A percentile compares a stretch with the other conserved stretches of the same genome.
Evolutionary conservation across 768 basidiomycete genomes (phyloP).

Genomic region (Pleurotus tuoliensis): DNA sequence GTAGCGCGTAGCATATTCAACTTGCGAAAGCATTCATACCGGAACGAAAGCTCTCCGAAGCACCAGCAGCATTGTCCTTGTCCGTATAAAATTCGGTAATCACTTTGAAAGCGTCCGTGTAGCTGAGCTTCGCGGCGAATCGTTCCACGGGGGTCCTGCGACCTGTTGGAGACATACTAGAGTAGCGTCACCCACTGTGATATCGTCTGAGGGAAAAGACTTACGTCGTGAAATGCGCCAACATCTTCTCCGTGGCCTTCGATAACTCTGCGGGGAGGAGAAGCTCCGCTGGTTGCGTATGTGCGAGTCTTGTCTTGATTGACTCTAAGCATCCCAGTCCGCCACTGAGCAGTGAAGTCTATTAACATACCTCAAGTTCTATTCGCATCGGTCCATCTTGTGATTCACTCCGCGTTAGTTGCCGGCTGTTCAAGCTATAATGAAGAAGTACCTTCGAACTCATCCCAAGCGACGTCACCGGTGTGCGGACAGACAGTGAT

Average conservation of each 20-base stretch:
- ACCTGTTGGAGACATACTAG: constrained; percentile 33
- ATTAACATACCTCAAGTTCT: constrained; percentile 69
- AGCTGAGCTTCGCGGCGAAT: constrained; percentile 49
- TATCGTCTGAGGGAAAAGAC: not conserved
- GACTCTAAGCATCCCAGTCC: not conserved
- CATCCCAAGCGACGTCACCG: constrained; percentile 92
- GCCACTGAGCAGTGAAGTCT: not conserved
- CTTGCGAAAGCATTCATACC: constrained; percentile 27
- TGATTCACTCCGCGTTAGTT: too few relatives aligned
- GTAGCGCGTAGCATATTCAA: not conserved
- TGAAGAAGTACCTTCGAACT: constrained; percentile 66
- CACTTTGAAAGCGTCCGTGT: constrained; percentile 65
- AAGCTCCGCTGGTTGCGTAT: constrained; percentile 80
- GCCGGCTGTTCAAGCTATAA: not conserved
- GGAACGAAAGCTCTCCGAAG: constrained; percentile 41
- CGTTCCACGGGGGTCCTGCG: constrained; percentile 60
- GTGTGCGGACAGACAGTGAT: constrained; percentile 82
- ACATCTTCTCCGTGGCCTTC: constrained; percentile 68
- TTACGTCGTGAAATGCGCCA: constrained; percentile 69
- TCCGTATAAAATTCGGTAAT: constrained; percentile 66
- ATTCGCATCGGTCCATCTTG: constrained; percentile 79
- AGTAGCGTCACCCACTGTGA: constrained; percentile 4
- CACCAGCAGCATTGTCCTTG: constrained; percentile 32
- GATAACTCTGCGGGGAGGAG: constrained; percentile 62
- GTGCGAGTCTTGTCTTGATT: constrained; percentile 76